Evolutionary conservation across 2,329 filamentous ascomycete genomes (phyloP), one percentile per base, ranked within the genome.

Genomic region (Exophiala sideris): DNA sequence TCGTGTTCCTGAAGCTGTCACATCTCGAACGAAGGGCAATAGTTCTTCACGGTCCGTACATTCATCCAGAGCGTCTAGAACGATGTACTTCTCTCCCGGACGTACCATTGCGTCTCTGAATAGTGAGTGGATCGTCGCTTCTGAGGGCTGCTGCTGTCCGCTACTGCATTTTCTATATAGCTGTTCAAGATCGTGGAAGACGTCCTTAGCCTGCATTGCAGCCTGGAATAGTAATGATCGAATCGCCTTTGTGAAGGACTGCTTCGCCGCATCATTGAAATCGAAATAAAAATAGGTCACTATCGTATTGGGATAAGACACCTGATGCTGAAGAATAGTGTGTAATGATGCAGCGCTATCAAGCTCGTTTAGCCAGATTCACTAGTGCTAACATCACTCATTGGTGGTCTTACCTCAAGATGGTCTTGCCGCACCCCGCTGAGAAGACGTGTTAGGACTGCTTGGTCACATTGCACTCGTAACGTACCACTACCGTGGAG

Each of bases 221-320:
- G 36, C 18, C 29, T 56, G 53, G 53, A 56, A 51, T 33, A 55
- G 45, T 9, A 62, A 45, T 9, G 54, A 62, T 32, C 52, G 50
- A n/a, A 62, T 34, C 20, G 57, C 52, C 9, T 40, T 52, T 18
- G 49, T 34, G n/a, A 48, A 45, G 1, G 46, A 44, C 45, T 58
- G 57, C 47, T 62, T 63, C 35, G 42, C 48, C 1, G 29, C 20
- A 45, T 59, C 57, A 14, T 48, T 57, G 54, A 62, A 63, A 38
- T 63, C 61, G 46, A 63, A 63, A 34, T 56, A 63, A 44, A 63
- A 63, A 41, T 60, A 56, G 36, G 50, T 49, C 12, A 62, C 38
- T 20, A 32, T 12, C 4, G 40, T 40, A 20, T 29, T 36, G 14
- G 52, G 39, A 16, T 35, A 39, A 40, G 32, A 20, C 32, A 38